phyloP scores from a whole-genome alignment of 2,329 filamentous ascomycete genomes.

The Aspergillus persii region DNA sequence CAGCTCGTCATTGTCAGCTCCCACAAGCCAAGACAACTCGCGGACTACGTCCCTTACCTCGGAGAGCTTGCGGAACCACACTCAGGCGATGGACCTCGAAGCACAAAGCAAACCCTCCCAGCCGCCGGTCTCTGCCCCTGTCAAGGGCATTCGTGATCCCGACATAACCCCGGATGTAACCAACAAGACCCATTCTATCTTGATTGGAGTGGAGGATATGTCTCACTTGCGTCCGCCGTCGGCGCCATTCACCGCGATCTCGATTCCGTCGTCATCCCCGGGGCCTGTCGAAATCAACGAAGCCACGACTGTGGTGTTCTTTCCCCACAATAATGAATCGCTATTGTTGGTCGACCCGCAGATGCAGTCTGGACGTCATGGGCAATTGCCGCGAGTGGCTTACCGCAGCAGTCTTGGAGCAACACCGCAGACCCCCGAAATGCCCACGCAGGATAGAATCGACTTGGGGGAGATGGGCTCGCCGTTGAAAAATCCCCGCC shows the following conservation, averaged over 20 bases:
- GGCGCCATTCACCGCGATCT: constrained; percentile 49
- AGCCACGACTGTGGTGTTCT: constrained; percentile 60
- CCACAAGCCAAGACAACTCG: constrained; percentile 46
- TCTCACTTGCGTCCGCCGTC: constrained; percentile 47
- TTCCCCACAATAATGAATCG: constrained; percentile 62
- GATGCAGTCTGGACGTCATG: constrained; percentile 29
- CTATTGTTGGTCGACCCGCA: constrained; percentile 62
- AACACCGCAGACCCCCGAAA: constrained; percentile 28
- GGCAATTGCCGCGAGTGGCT: constrained; percentile 25
- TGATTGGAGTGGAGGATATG: constrained; percentile 38
- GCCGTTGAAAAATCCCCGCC: constrained; percentile 58
- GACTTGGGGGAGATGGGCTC: constrained; percentile 46
- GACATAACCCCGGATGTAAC: constrained; percentile 23
- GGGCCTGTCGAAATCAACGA: constrained; percentile 58
- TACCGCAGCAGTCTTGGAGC: constrained; percentile 12
- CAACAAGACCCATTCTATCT: constrained; percentile 36
- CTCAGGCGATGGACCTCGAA: constrained; percentile 28
- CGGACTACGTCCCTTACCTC: constrained; percentile 46
- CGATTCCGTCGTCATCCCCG: constrained; percentile 49
- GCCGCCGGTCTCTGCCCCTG: constrained; percentile 21
- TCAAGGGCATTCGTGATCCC: constrained; percentile 19
- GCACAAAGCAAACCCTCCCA: constrained; percentile 19
- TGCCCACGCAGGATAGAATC: not conserved
- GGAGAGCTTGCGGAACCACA: constrained; percentile 38
- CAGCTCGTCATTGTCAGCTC: constrained; percentile 47